These are phyloP conservation scores for Colletotrichum abscissum DNA, from an alignment of 2,329 filamentous ascomycete genomes.

Conservation along the genomic window DNA sequence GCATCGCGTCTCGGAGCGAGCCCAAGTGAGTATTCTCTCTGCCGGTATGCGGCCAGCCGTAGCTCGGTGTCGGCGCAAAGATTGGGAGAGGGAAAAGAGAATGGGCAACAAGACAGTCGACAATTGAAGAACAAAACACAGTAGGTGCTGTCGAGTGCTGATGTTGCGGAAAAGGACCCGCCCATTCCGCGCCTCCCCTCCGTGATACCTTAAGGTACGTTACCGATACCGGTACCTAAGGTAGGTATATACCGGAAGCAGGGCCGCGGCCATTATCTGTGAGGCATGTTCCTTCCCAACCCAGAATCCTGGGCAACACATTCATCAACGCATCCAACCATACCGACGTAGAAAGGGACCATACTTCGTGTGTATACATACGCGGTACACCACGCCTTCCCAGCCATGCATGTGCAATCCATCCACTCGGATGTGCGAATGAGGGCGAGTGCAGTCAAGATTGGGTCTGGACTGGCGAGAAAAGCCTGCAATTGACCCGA, in stretches of 20 bases:
- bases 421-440: background rate
- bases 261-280: background rate
- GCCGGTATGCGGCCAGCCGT: background rate
- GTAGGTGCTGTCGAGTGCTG: background rate
- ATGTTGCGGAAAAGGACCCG: background rate
- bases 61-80: background rate
- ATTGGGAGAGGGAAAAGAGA: background rate
- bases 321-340: background rate
- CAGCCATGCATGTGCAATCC: background rate
- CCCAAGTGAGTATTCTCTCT: background rate
- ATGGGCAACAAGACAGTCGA: background rate
- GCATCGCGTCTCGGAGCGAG: background rate
- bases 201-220: background rate
- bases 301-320: background rate
- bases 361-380: background rate
- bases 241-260: too few species aligned
- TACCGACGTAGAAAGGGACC: background rate
- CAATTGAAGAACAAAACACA: background rate
- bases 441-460: background rate
- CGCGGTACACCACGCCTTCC: background rate
- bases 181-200: background rate
- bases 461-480: background rate
- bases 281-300: background rate
- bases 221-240: too few species aligned
- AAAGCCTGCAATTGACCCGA: conserved; percentile 7